phyloP scores from a whole-genome alignment of 495 filamentous ascomycete species.

The Penicillium canescens region DNA sequence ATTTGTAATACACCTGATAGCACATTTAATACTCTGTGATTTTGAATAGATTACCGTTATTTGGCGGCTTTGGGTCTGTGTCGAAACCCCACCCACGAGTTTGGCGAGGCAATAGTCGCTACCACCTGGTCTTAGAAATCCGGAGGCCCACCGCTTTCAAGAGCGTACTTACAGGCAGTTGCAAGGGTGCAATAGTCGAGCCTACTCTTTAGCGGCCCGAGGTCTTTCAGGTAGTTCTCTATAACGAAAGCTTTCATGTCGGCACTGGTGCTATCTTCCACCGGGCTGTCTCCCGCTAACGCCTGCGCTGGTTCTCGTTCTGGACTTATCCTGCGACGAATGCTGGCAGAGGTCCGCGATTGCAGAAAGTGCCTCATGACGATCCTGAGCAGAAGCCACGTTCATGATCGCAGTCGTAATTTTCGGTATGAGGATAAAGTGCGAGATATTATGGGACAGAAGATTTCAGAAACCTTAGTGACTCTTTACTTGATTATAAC shows the following conservation, averaged over 20 bases:
- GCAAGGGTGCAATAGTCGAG: neutral
- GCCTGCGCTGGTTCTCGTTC: neutral
- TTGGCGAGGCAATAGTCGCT: no score
- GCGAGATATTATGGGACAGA: neutral
- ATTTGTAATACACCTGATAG: no score
- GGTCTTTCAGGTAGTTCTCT: slow-evolving; percentile 1
- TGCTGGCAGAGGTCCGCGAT: neutral
- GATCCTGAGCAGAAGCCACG: neutral
- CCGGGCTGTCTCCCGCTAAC: neutral
- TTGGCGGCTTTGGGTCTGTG: no score
- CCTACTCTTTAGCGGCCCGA: slow-evolving; percentile 4
- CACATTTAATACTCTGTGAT: no score
- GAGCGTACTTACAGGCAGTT: no score
- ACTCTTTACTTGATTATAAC: no score
- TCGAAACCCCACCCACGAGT: no score
- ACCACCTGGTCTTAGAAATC: no score
- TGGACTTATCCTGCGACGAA: no score
- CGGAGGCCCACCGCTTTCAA: no score
- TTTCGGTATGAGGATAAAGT: slow-evolving; percentile 1
- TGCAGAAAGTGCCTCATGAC: neutral
- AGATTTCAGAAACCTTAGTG: neutral
- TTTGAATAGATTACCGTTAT: no score
- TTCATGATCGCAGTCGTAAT: neutral
- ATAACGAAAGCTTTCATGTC: slow-evolving; percentile 7
- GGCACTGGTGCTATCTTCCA: neutral